Conservation (phyloP, 352 stramenopile genomes). For the Phytophthora agathidicida region DNA sequence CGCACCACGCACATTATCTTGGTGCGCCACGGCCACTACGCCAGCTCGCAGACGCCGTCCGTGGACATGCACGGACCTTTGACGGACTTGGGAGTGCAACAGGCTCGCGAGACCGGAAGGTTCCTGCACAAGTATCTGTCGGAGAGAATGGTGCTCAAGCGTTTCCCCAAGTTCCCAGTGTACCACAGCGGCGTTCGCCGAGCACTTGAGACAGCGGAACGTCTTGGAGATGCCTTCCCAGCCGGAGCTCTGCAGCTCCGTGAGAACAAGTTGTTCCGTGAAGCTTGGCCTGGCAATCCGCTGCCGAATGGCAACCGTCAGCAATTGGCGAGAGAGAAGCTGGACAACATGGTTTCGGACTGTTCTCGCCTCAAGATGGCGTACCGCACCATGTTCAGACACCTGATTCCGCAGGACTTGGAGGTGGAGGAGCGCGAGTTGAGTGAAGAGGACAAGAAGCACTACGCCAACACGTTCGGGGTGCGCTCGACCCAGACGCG, state of each 20-base stretch:
- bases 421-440: constrained; percentile 49
- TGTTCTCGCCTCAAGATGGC: constrained; percentile 65
- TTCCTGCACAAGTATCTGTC: constrained; percentile 60
- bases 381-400: constrained; percentile 73
- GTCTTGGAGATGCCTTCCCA: constrained; percentile 50
- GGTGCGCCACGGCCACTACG: constrained; percentile 74
- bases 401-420: constrained; percentile 68
- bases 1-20: constrained; percentile 75
- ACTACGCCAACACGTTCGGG: constrained; percentile 58
- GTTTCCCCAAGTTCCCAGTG: constrained; percentile 59
- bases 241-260: constrained; percentile 37
- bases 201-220: constrained; percentile 56
- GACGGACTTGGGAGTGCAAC: constrained; percentile 57
- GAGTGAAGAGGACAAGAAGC: constrained; percentile 59
- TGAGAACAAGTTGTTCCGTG: constrained; percentile 75
- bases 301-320: constrained; percentile 69
- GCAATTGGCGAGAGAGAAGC: constrained; percentile 66
- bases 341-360: constrained; percentile 79
- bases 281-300: constrained; percentile 71
- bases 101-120: constrained; percentile 50
- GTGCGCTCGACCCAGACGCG: constrained; percentile 37
- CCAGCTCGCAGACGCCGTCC: constrained; percentile 48
- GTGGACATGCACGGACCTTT: constrained; percentile 61
- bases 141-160: constrained; percentile 55
- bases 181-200: constrained; percentile 67